phyloP scores from a whole-genome alignment of 2,329 filamentous ascomycete species.

The Emydomyces testavorans region DNA sequence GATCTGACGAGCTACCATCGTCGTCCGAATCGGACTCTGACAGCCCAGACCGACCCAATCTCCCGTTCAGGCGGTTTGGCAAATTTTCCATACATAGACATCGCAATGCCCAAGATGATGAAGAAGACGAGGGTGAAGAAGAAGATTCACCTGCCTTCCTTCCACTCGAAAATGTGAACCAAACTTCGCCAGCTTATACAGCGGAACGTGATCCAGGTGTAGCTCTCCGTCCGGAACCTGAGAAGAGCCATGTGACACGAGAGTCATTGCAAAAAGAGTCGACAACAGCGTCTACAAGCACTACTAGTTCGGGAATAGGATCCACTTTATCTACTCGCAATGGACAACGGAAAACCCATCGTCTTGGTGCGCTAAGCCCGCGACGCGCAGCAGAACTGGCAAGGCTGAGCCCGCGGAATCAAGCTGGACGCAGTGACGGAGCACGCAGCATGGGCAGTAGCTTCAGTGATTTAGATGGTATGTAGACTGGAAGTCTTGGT shows the following conservation, averaged over 20 bases:
- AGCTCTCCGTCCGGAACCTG: slow-evolving; percentile 31
- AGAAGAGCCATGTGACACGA: slow-evolving; percentile 19
- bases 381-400: slow-evolving; percentile 41
- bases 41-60: slow-evolving; percentile 23
- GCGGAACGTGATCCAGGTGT: slow-evolving; percentile 29
- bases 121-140: slow-evolving; percentile 36
- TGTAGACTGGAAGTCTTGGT: slow-evolving; percentile 14
- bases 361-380: slow-evolving; percentile 28
- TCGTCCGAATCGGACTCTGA: slow-evolving; percentile 26
- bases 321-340: slow-evolving; percentile 19
- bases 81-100: slow-evolving; percentile 30
- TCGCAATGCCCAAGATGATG: slow-evolving; percentile 25
- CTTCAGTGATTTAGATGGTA: slow-evolving; percentile 54
- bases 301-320: slow-evolving; percentile 29
- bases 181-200: not conserved
- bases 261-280: slow-evolving; percentile 23
- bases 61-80: slow-evolving; percentile 30
- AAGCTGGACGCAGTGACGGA: slow-evolving; percentile 38
- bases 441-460: slow-evolving; percentile 54
- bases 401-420: slow-evolving; percentile 38
- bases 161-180: slow-evolving; percentile 22
- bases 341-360: slow-evolving; percentile 16
- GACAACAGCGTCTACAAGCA: slow-evolving; percentile 23
- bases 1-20: slow-evolving; percentile 15
- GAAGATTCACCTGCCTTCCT: slow-evolving; percentile 39